phyloP scores from a whole-genome alignment of 176 grass and related monocot species.

The Ensete glaucum region DNA sequence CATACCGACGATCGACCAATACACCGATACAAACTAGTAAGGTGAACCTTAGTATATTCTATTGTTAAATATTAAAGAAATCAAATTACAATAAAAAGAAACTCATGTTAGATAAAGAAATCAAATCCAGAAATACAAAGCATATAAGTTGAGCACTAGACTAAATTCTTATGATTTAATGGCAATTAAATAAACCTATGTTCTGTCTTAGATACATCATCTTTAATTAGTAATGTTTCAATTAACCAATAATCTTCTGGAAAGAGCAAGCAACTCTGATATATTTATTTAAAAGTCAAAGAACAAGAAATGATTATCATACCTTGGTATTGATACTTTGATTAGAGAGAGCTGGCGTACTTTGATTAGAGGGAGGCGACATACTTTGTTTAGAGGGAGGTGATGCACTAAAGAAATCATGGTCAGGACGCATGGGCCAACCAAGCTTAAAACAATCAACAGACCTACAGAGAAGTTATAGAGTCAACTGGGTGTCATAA shows the following conservation, averaged over 20 bases:
- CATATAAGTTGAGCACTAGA: not conserved
- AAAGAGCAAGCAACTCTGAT: not conserved
- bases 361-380: not conserved
- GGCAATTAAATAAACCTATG: not conserved
- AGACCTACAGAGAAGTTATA: slow-evolving; percentile 47
- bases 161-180: not conserved
- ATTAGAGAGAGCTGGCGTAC: slow-evolving; percentile 13
- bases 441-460: slow-evolving; percentile 90
- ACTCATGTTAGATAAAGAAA: not conserved
- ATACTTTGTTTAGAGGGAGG: slow-evolving; percentile 10
- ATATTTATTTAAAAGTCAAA: not conserved
- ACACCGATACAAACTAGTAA: too few relatives aligned
- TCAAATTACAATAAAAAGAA: not conserved
- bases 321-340: not conserved
- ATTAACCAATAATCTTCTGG: not conserved
- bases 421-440: slow-evolving; percentile 81
- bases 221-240: not conserved
- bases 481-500: slow-evolving; percentile 13
- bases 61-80: not conserved
- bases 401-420: slow-evolving; percentile 63
- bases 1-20: too few relatives aligned
- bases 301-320: not conserved
- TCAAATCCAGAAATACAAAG: not conserved
- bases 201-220: not conserved
- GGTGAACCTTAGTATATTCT: too few relatives aligned